Evolutionary conservation across 208 protist genomes (phyloP), one percentile per base, ranked within the genome.

Genomic region (Histomonas meleagridis): DNA sequence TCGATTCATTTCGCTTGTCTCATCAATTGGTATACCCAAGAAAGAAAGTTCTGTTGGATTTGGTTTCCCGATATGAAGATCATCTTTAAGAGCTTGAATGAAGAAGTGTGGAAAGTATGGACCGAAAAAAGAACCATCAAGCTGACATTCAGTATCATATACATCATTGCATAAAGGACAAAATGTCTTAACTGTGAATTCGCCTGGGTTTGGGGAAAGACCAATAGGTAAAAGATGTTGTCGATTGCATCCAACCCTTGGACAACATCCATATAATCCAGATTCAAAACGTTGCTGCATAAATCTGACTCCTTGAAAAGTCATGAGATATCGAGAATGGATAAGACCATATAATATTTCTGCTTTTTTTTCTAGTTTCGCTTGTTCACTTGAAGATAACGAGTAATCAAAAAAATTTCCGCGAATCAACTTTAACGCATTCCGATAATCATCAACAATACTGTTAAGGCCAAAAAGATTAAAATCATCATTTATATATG

Each of bases 401-500:
- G n/a, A n/a, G 14, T 21, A 21, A 18, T 23, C 14, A 46, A 18
- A 35, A 79, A 21, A 26, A 7, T 79, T 4, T 21, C 40, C 70
- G 46, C 40, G 46, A 49, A 79, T 79, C 18, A 79, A 4, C 16
- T 49, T 46, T 28, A 79, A 51, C 18, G 70, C 70, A n/a, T 5
- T 51, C 4, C 28, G n/a, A 51, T 79, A 79, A 43, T 79, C 40
- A 28, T 79, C 49, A 5, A 79, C 40, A 32, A 23, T 9, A n/a
- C 23, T 3, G 18, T 3, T 51, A n/a, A 79, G 49, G 18, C 70
- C 70, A 35, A n/a, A 79, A 49, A 79, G 28, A 51, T 79, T 79
- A 43, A 79, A 79, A 43, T 51, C 28, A 51, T 79, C 70, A 43
- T 79, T 79, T 23, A 79, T 79, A 49, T 79, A 79, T 49, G 70